Conservation (phyloP, 495 filamentous ascomycete species). For the Neurospora africana region DNA sequence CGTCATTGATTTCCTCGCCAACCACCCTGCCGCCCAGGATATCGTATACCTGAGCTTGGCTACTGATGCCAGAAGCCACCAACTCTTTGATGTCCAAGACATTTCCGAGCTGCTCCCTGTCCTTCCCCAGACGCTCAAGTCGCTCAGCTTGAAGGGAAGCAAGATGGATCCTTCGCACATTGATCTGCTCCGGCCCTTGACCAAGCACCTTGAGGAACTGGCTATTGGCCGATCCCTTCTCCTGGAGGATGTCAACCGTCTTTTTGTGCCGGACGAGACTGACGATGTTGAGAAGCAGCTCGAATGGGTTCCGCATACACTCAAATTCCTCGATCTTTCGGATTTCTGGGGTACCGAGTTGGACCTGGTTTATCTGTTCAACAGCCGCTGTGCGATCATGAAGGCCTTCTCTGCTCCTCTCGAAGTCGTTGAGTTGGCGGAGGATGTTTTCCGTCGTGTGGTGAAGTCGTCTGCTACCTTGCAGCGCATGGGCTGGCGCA, state of each 20-base stretch:
- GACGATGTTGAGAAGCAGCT: slow-evolving; percentile 20
- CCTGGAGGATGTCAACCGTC: slow-evolving; percentile 50
- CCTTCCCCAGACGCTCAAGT: slow-evolving; percentile 58
- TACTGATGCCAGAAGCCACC: slow-evolving; percentile 62
- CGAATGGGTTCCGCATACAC: slow-evolving; percentile 48
- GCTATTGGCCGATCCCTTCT: slow-evolving; percentile 61
- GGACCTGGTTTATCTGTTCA: slow-evolving; percentile 53
- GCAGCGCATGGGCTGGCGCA: slow-evolving; percentile 50
- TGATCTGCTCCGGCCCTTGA: slow-evolving; percentile 54
- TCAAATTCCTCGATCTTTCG: slow-evolving; percentile 66
- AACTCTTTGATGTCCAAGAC: slow-evolving; percentile 57
- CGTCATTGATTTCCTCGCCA: slow-evolving; percentile 62
- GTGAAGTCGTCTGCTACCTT: slow-evolving; percentile 34
- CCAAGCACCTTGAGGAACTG: slow-evolving; percentile 73
- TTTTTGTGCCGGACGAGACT: slow-evolving; percentile 40
- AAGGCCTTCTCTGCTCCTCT: slow-evolving; percentile 55
- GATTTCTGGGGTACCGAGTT: slow-evolving; percentile 52
- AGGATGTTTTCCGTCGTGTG: slow-evolving; percentile 57
- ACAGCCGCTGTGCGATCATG: slow-evolving; percentile 47
- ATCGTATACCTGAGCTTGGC: slow-evolving; percentile 68
- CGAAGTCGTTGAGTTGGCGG: slow-evolving; percentile 67
- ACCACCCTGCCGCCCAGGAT: slow-evolving; percentile 58
- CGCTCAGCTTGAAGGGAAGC: slow-evolving; percentile 67
- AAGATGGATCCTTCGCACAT: slow-evolving; percentile 58
- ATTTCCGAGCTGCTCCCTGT: slow-evolving; percentile 55